These are phyloP conservation scores for Cladosporium velox DNA, from an alignment of 2,329 filamentous ascomycete genomes.

Conservation along the genomic window DNA sequence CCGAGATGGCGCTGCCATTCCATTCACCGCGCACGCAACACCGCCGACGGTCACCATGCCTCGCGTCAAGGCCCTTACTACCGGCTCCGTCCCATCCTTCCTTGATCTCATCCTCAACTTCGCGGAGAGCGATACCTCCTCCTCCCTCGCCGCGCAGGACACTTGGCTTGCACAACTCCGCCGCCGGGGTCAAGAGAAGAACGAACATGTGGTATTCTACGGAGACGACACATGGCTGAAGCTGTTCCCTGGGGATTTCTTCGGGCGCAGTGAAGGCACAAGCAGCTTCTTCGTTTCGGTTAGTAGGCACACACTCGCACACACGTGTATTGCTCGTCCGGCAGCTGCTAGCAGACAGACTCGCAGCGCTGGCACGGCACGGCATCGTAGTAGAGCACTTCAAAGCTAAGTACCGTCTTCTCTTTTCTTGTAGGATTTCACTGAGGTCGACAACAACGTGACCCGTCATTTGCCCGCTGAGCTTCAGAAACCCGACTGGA, in stretches of 20 bases:
- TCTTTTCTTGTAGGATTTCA: conserved; percentile 71
- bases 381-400: not conserved
- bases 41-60: conserved; percentile 99
- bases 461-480: conserved; percentile 83
- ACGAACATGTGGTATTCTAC: conserved; percentile 87
- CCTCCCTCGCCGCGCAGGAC: conserved; percentile 83
- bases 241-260: conserved; percentile 77
- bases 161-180: conserved; percentile 96
- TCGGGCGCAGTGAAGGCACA: conserved; percentile 85
- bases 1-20: conserved; percentile 76
- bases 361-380: not conserved
- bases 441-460: conserved; percentile 96
- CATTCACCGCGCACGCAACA: conserved; percentile 94
- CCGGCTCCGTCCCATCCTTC: conserved; percentile 96
- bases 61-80: conserved; percentile 93
- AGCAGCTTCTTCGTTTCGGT: conserved; percentile 98
- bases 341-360: not conserved
- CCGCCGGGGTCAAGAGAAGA: conserved; percentile 48
- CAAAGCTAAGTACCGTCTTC: conserved; percentile 18
- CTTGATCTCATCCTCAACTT: conserved; percentile 96
- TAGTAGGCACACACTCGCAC: conserved; percentile 43
- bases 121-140: conserved; percentile 88
- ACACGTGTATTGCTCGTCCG: conserved; percentile 1
- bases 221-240: conserved; percentile 99
- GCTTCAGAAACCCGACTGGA: conserved; percentile 79